Conservation (phyloP, 768 basidiomycete species). For the Pleurotus citrinopileatus region DNA sequence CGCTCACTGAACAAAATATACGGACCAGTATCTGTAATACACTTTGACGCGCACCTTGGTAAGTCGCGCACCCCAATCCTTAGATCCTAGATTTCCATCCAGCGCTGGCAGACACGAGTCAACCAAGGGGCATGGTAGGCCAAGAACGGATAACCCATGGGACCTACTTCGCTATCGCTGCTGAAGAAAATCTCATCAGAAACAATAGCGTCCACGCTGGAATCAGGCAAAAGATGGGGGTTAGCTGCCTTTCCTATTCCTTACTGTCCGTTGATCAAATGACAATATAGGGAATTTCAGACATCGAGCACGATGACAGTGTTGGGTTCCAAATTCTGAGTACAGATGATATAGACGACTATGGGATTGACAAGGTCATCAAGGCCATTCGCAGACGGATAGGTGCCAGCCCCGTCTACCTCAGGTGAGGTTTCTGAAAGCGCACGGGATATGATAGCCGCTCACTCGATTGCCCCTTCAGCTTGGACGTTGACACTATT, state of each 20-base stretch:
- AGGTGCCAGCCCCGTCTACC: constrained; percentile 56
- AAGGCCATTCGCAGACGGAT: constrained; percentile 54
- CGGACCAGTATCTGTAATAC: constrained; percentile 51
- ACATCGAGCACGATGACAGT: constrained; percentile 47
- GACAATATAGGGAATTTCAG: constrained; percentile 32
- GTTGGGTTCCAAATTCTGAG: constrained; percentile 60
- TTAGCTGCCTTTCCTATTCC: constrained; percentile 20
- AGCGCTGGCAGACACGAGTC: neutral
- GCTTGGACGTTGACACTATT: constrained; percentile 61
- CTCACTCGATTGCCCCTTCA: constrained; percentile 14
- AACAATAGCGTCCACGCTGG: constrained; percentile 68
- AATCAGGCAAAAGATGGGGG: constrained; percentile 56
- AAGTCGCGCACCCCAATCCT: constrained; percentile 18
- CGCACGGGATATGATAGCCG: neutral
- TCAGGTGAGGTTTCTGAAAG: constrained; percentile 35
- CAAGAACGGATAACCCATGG: constrained; percentile 54
- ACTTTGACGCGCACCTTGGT: constrained; percentile 17
- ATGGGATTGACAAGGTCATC: constrained; percentile 53
- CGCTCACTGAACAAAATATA: constrained; percentile 59
- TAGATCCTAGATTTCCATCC: no score
- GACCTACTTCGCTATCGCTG: constrained; percentile 61
- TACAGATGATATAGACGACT: constrained; percentile 62
- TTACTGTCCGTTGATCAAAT: neutral
- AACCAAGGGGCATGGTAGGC: constrained; percentile 31
- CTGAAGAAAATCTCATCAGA: constrained; percentile 52